phyloP scores from a whole-genome alignment of 192 early-diverging fungal species.

The Phlyctochytrium arcticum region DNA sequence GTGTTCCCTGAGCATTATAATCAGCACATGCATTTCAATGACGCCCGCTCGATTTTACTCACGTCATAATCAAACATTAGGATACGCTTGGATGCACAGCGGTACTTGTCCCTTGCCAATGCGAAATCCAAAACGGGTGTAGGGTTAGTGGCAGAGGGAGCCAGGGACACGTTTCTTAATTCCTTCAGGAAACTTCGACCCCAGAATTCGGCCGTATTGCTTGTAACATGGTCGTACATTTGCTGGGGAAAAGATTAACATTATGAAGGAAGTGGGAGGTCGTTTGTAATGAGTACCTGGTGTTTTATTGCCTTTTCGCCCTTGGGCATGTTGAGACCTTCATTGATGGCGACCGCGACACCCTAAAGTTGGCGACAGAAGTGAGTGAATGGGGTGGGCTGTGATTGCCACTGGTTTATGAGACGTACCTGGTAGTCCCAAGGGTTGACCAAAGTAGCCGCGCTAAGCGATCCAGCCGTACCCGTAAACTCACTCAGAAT shows the following conservation, averaged over 20 bases:
- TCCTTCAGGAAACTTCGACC: constrained; percentile 77
- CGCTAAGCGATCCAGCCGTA: constrained; percentile 84
- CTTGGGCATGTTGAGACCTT: constrained; percentile 75
- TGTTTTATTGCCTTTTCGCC: constrained; percentile 74
- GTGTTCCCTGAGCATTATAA: constrained; percentile 67
- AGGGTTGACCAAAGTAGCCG: constrained; percentile 89
- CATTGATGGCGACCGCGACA: constrained; percentile 84
- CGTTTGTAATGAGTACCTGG: constrained; percentile 41
- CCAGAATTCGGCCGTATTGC: constrained; percentile 86
- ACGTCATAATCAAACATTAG: constrained; percentile 95
- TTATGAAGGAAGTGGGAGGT: not conserved
- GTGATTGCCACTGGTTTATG: too few relatives aligned
- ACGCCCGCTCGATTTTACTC: constrained; percentile 3
- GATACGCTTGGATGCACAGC: constrained; percentile 63
- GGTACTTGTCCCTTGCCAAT: constrained; percentile 41
- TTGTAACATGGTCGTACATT: constrained; percentile 74
- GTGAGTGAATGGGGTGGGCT: too few relatives aligned
- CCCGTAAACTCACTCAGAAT: constrained; percentile 97
- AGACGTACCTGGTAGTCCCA: constrained; percentile 78
- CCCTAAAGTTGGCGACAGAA: constrained; percentile 36
- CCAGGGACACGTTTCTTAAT: constrained; percentile 49
- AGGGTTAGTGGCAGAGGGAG: constrained; percentile 40
- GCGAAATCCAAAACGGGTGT: constrained; percentile 45
- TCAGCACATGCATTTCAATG: not conserved
- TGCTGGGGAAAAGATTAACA: constrained; percentile 35